Base-by-base conservation (phyloP, 371 early-diverging fungal species). In the Sporodiniella umbellata region DNA sequence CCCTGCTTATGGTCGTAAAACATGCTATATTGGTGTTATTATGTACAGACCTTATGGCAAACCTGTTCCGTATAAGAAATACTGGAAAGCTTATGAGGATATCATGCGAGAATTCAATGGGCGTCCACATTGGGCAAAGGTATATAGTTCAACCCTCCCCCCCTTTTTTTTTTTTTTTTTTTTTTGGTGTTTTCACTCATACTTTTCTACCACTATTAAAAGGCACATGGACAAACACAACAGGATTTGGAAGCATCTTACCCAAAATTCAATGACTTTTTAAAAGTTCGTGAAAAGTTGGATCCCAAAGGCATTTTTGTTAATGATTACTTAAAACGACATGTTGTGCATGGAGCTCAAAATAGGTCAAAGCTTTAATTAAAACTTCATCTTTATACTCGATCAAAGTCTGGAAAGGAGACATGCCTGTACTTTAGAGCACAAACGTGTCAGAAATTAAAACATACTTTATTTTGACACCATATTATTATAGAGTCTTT, bases 111-210 rank as follows among this genome's bases (percentile, higher is more conserved):
- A 70, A 4, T 76, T 78, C 24, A 73, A 68, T 8, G 93, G 93
- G 0, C 72, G 91, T 11, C 93, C 93, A 14, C 92, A 93, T 53
- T 93, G 93, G 93, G 93, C 92, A 30, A 88, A 90, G 69, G 85
- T 71, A 66, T 28, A 23, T 25, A 2, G 1, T 35, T 15, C 24
- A 21, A 8, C 33, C 22, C 11, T 12, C 12, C 49, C 3, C 35
- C 11, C 14, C 4, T 1, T 26, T 15, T 6, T 17, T 8, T 2
- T 39, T 24, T 38, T 12, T 35, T 1, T 48, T 31, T 60, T n/a
- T n/a, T n/a, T n/a, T n/a, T n/a, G n/a, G n/a, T n/a, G n/a, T n/a
- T n/a, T n/a, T n/a, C n/a, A n/a, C n/a, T n/a, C n/a, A n/a, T n/a
- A n/a, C n/a, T n/a, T n/a, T n/a, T n/a, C n/a, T n/a, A n/a, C n/a